These are phyloP conservation scores for Dothideomycetes sp. DNA, from an alignment of 2,329 filamentous ascomycete genomes.

Conservation along the genomic window DNA sequence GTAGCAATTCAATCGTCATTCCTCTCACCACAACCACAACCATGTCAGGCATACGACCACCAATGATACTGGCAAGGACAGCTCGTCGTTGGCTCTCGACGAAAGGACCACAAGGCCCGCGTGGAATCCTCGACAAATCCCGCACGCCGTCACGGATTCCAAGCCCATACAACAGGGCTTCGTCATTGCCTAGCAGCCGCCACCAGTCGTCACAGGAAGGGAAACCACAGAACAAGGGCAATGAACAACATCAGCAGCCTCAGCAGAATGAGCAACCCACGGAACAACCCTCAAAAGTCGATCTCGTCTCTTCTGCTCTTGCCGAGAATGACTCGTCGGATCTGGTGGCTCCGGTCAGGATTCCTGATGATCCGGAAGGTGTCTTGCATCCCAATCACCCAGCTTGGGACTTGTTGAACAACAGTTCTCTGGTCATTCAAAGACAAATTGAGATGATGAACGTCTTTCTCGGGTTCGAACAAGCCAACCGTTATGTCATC, in stretches of 20 bases:
- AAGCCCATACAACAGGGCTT: neutral
- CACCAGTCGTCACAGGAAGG: slow-evolving; percentile 11
- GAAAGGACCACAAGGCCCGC: slow-evolving; percentile 20
- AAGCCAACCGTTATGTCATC: slow-evolving; percentile 57
- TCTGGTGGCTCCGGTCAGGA: slow-evolving; percentile 51
- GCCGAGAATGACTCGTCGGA: slow-evolving; percentile 36
- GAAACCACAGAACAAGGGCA: neutral
- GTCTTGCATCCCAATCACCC: slow-evolving; percentile 51
- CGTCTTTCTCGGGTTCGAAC: slow-evolving; percentile 56
- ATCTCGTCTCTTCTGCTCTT: slow-evolving; percentile 38
- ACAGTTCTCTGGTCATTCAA: slow-evolving; percentile 54
- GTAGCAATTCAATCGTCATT: slow-evolving; percentile 8
- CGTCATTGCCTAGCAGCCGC: neutral
- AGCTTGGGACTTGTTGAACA: slow-evolving; percentile 47
- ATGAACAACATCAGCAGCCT: slow-evolving; percentile 12
- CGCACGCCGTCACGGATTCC: slow-evolving; percentile 7
- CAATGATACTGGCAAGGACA: slow-evolving; percentile 14
- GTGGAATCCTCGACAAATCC: slow-evolving; percentile 11
- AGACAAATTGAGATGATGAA: slow-evolving; percentile 59
- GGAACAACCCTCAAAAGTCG: slow-evolving; percentile 26
- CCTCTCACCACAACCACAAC: neutral
- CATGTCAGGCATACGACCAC: slow-evolving; percentile 17
- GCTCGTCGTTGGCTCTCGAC: slow-evolving; percentile 6
- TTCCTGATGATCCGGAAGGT: slow-evolving; percentile 51
- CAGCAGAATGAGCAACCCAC: slow-evolving; percentile 11